A percentile compares a stretch with the other conserved stretches of the same genome.
These are phyloP conservation scores for Venturiaceae sp. DNA, from an alignment of 2,329 filamentous ascomycete species.

Conservation along the genomic window DNA sequence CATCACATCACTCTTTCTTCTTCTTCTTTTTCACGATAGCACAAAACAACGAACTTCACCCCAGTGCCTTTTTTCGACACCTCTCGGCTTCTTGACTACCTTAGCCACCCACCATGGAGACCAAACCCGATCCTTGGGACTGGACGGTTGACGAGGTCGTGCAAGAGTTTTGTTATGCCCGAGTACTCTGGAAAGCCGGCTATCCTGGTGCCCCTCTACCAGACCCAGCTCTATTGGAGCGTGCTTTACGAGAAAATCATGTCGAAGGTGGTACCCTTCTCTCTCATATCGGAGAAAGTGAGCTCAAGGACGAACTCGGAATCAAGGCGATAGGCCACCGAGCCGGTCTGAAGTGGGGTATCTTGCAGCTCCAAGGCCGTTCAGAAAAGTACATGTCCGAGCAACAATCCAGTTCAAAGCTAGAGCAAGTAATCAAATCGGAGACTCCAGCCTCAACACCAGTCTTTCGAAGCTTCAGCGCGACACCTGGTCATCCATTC, in stretches of 20 bases:
- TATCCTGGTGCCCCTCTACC: constrained; percentile 34
- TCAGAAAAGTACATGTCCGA: constrained; percentile 26
- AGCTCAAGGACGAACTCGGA: constrained; percentile 45
- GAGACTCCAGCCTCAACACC: not conserved
- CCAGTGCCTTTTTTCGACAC: too few species aligned
- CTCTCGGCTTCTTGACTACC: not conserved
- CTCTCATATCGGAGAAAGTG: constrained; percentile 39
- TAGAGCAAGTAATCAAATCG: not conserved
- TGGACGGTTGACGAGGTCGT: constrained; percentile 65
- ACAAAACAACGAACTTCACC: too few species aligned
- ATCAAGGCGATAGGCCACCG: constrained; percentile 50
- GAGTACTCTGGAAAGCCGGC: constrained; percentile 37
- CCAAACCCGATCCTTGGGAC: constrained; percentile 53
- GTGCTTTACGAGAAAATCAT: constrained; percentile 48
- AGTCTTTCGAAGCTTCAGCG: not conserved
- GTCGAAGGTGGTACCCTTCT: constrained; percentile 58
- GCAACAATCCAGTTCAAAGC: not conserved
- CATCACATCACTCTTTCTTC: too few species aligned
- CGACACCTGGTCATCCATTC: not conserved
- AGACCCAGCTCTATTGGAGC: constrained; percentile 43
- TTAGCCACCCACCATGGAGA: constrained; percentile 16
- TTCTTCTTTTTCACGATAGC: too few species aligned
- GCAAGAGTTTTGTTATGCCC: constrained; percentile 50
- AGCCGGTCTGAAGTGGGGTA: constrained; percentile 46
- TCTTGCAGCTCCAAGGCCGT: constrained; percentile 43